A percentile compares a stretch with the other conserved stretches of the same genome.
These are phyloP conservation scores for Diphasiastrum complanatum DNA, from an alignment of 83 land plant species.

Conservation along the genomic window DNA sequence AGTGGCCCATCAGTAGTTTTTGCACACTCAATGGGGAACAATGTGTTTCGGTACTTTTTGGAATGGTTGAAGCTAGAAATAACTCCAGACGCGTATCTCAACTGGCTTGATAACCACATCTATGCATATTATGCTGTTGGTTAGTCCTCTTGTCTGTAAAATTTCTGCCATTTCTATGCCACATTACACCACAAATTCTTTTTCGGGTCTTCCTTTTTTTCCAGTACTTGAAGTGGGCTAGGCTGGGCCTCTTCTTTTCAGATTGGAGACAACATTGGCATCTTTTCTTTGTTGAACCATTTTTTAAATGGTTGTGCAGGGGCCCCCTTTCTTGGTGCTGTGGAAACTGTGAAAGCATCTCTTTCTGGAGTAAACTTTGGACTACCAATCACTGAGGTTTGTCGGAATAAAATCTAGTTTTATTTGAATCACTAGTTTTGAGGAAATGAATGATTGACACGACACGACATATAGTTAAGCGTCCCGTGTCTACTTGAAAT, in stretches of 20 bases:
- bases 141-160: conserved; percentile 45
- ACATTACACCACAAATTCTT: no score
- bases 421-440: no score
- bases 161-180: not conserved
- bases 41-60: conserved; percentile 94
- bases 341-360: conserved; percentile 63
- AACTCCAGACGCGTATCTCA: conserved; percentile 70
- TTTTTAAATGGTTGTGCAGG: no score
- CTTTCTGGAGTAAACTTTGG: conserved; percentile 86
- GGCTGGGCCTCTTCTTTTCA: no score
- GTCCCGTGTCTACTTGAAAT: no score
- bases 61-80: conserved; percentile 98
- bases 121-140: conserved; percentile 96
- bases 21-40: conserved; percentile 96
- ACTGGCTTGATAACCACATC: conserved; percentile 93
- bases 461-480: no score
- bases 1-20: conserved; percentile 97
- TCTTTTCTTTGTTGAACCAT: no score
- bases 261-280: no score
- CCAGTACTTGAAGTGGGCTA: not conserved
- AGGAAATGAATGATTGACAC: no score
- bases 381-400: conserved; percentile 96
- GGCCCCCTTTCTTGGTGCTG: conserved; percentile 87
- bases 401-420: no score
- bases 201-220: not conserved